Percentiles rank a stretch among this genome's conserved stretches.
These are phyloP conservation scores for Mycena leptocephala DNA, from an alignment of 768 basidiomycete species.

Conservation along the genomic window DNA sequence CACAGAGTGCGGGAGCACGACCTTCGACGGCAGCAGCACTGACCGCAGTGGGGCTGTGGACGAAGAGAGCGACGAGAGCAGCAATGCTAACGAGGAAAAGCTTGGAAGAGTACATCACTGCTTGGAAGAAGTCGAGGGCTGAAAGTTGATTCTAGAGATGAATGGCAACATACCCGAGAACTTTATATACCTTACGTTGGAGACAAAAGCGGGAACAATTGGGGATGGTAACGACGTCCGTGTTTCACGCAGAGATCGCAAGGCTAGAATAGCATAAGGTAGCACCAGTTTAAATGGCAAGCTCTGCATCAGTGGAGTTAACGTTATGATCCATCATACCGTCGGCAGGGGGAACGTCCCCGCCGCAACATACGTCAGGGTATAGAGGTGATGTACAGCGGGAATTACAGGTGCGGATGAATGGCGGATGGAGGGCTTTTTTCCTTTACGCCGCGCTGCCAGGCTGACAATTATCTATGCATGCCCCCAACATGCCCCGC, in stretches of 20 bases:
- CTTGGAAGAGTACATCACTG: slow-evolving; percentile 2
- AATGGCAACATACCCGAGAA: background rate
- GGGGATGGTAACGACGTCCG: slow-evolving; percentile 6
- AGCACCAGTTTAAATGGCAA: background rate
- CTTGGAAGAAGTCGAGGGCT: slow-evolving; percentile 8
- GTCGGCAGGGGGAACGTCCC: background rate
- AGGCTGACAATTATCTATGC: slow-evolving; percentile 5
- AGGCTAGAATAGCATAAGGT: background rate
- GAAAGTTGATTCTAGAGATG: slow-evolving; percentile 12
- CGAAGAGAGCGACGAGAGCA: slow-evolving; percentile 7
- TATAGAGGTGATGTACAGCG: background rate
- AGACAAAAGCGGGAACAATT: background rate
- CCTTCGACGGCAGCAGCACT: slow-evolving; percentile 11
- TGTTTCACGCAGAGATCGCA: slow-evolving; percentile 11
- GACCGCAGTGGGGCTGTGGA: slow-evolving; percentile 10
- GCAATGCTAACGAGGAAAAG: background rate
- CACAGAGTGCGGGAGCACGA: slow-evolving; percentile 12
- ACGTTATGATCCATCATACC: slow-evolving; percentile 10
- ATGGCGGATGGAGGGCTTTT: slow-evolving; percentile 12
- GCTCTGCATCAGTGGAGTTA: slow-evolving; percentile 1
- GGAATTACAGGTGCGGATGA: background rate
- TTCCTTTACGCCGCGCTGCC: slow-evolving; percentile 9
- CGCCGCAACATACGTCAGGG: background rate
- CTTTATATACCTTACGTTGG: slow-evolving; percentile 11
- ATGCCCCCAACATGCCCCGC: too few relatives aligned